Base-by-base conservation (phyloP, 768 basidiomycete species). In the Lepiota venenata region DNA sequence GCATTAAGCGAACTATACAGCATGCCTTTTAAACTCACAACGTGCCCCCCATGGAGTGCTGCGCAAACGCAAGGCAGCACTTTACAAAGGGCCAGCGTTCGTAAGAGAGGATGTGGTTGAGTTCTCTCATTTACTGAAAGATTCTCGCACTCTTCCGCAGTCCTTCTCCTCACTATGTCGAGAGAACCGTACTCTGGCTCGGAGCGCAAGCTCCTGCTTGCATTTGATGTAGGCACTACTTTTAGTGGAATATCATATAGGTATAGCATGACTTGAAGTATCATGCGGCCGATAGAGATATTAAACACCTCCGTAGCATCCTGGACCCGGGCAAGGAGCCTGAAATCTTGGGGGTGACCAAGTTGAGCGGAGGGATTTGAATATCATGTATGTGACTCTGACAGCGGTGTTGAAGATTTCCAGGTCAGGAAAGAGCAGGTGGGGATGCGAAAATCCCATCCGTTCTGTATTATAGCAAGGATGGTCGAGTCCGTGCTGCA, bases 261-360 rank as follows among this genome's bases (percentile, higher is more conserved):
- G 59, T 60, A 42, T 35, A 1, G 16, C 14, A 43, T 8, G 7
- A 8, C 25, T 21, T 15, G n/a, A 5, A 20, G 9, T 9, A n/a
- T 20, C 7, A n/a, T 18, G 11, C 11, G 8, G 39, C 11, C 7
- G n/a, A n/a, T 27, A n/a, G 32, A 21, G n/a, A 36, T 46, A 35
- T 9, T 47, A 21, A 14, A 46, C 1, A 18, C 18, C 37, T 57
- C 32, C 46, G 15, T 22, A 68, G 67, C 38, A 62, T 68, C 32
- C 56, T 68, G 12, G 61, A 65, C 56, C 64, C 63, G 25, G 63
- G 62, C 18, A 46, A 61, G 43, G 58, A 63, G 15, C 66, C 67
- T 49, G 64, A 63, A 42, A 65, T 66, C 50, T 53, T 56, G 22
- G 63, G 61, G 20, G 65, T 65, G 16, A 64, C 62, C 22, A 62